Base-by-base conservation (phyloP, 257 asterid species). In the Salvia hispanica region DNA sequence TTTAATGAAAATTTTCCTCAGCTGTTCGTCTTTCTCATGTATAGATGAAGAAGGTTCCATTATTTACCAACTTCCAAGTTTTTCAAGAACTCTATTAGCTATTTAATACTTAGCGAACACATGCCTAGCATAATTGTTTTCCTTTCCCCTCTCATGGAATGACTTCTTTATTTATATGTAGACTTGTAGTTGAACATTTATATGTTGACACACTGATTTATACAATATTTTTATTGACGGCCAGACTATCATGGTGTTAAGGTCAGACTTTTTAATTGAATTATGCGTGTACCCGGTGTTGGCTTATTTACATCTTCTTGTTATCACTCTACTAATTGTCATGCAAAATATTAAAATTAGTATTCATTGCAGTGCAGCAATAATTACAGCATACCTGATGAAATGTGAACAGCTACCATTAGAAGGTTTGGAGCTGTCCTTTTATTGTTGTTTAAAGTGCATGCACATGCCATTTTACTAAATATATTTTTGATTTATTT, bases 361-460 rank as follows among this genome's bases (percentile, higher is more conserved):
- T 88, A 82, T 82, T 83, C 76, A 73, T 82, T 87, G 82, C 97
- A 93, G 99, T 82, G 99, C 97, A 42, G 89, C 99, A 80, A 84
- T 93, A 64, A 67, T 88, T 77, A 75, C 88, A 47, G 97, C 99
- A 53, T 88, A 91, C 87, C 81, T 93, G 95, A 93, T 93, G 99
- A 90, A 82, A 82, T 82, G 91, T 77, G 99, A 87, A 78, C 89
- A 78, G 58, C 85, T 94, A 80, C 81, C 97, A 13, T 83, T 61
- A 75, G 97, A 88, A 82, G 99, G 99, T 94, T 77, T 60, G 72
- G 69, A 73, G 43, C 56, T 73, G 64, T 48, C 21, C 53, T 71
- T 9, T 75, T 66, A 37, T 56, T 73, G 62, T 63, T 64, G 67
- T 62, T 62, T 15, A 51, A 58, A 54, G 58, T 74, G 65, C 51